phyloP scores from a whole-genome alignment of 306 rosid genomes.

The Dryas alaskensis region DNA sequence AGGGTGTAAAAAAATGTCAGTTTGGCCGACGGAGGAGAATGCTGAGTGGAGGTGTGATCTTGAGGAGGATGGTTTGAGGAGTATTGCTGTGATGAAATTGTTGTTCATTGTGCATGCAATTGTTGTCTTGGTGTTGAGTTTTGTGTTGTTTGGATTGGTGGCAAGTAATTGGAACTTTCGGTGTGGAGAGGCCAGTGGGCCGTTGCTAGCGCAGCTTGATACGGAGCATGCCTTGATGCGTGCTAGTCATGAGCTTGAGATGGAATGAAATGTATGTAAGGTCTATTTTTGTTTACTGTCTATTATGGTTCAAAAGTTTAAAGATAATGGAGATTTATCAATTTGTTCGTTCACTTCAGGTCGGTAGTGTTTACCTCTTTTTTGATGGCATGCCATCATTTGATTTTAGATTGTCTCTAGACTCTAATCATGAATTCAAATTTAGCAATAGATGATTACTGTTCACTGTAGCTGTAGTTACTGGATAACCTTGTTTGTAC shows the following conservation, averaged over 20 bases:
- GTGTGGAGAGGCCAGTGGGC: conserved; percentile 51
- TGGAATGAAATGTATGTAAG: conserved; percentile 44
- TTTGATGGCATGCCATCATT: conserved; percentile 11
- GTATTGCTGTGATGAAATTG: conserved; percentile 62
- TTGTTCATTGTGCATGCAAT: conserved; percentile 64
- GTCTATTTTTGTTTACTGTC: conserved; percentile 8
- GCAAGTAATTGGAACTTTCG: conserved; percentile 41
- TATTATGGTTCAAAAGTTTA: conserved; percentile 21
- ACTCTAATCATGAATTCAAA: conserved; percentile 9
- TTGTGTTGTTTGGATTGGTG: conserved; percentile 52
- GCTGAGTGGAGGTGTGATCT: conserved; percentile 69
- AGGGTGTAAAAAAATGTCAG: conserved; percentile 61
- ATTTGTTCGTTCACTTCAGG: conserved; percentile 20
- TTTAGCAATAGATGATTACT: conserved; percentile 17
- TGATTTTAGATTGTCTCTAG: conserved; percentile 20
- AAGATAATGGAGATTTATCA: conserved; percentile 20
- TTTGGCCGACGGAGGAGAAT: conserved; percentile 25
- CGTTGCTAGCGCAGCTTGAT: conserved; percentile 52
- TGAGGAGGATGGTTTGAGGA: conserved; percentile 68
- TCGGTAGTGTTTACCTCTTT: conserved; percentile 23
- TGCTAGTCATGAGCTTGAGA: conserved; percentile 43
- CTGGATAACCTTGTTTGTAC: conserved; percentile 11
- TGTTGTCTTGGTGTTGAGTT: conserved; percentile 45
- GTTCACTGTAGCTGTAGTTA: conserved; percentile 21
- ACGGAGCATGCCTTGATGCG: conserved; percentile 31